A percentile compares a stretch with the other conserved stretches of the same genome.
Conservation (phyloP, 2,329 filamentous ascomycete species). For the Xylaria sp. region DNA sequence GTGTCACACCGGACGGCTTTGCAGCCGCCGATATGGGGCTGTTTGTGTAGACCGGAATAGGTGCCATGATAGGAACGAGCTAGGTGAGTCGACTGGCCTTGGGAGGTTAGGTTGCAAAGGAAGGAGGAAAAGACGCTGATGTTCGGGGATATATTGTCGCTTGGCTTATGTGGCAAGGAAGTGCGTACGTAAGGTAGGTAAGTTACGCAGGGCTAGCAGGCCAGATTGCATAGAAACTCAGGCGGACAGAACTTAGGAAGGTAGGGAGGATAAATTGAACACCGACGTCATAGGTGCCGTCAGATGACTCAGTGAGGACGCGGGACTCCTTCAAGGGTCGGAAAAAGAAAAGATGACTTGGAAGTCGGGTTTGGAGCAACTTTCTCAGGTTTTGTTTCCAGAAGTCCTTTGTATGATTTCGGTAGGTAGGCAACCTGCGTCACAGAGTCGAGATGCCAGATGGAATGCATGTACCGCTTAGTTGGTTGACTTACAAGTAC, state of each 20-base stretch:
- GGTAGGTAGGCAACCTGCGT: background rate
- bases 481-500: no score
- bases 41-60: slow-evolving; percentile 61
- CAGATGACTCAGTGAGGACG: slow-evolving; percentile 18
- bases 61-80: slow-evolving; percentile 52
- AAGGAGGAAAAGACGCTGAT: background rate
- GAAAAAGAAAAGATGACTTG: background rate
- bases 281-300: slow-evolving; percentile 24
- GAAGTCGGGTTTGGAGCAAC: background rate
- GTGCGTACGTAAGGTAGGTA: background rate
- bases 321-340: slow-evolving; percentile 9
- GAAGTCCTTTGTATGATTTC: background rate
- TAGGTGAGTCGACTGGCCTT: background rate
- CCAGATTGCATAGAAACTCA: background rate
- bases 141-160: background rate
- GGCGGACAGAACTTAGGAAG: background rate
- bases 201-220: background rate
- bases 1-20: slow-evolving; percentile 48
- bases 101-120: background rate
- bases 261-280: slow-evolving; percentile 7
- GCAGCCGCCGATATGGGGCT: slow-evolving; percentile 59
- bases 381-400: background rate
- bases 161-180: background rate
- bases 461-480: no score
- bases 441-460: no score